Conservation (phyloP, 2,329 filamentous ascomycete species). For the Alternaria brassicae region DNA sequence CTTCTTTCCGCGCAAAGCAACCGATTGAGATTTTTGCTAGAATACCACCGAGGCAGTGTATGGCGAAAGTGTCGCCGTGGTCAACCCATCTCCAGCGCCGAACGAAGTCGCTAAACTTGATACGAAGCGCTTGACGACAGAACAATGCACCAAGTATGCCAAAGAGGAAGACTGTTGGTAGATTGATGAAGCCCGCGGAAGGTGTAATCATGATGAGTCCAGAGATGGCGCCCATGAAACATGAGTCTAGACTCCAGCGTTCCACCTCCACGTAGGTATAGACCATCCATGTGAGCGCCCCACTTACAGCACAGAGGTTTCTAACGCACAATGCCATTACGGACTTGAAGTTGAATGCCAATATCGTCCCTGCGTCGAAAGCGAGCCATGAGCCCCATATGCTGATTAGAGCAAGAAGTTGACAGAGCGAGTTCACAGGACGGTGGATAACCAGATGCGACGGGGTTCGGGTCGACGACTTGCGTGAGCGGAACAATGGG, state of each 20-base stretch:
- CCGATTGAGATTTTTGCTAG: constrained; percentile 61
- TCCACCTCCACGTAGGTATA: constrained; percentile 55
- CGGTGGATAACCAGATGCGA: constrained; percentile 57
- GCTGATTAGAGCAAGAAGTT: constrained; percentile 58
- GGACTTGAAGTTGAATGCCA: constrained; percentile 59
- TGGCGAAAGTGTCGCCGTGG: constrained; percentile 64
- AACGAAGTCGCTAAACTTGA: constrained; percentile 61
- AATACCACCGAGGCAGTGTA: constrained; percentile 61
- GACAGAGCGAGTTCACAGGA: constrained; percentile 58
- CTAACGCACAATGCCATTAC: constrained; percentile 60
- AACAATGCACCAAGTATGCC: constrained; percentile 57
- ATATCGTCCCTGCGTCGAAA: constrained; percentile 59
- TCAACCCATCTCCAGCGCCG: constrained; percentile 60
- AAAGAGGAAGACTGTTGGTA: constrained; percentile 59
- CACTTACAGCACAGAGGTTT: constrained; percentile 58
- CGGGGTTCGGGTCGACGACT: constrained; percentile 55
- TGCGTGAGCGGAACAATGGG: constrained; percentile 57
- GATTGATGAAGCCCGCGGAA: constrained; percentile 58
- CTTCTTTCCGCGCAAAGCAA: constrained; percentile 59
- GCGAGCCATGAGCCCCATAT: constrained; percentile 62
- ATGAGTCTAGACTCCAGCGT: constrained; percentile 58
- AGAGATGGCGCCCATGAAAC: constrained; percentile 62
- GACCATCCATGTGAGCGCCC: constrained; percentile 57
- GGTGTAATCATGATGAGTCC: constrained; percentile 63
- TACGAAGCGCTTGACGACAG: constrained; percentile 60